Evolutionary conservation across 805 yeast species (phyloP), one percentile per base, ranked within the genome.

Genomic region (Candida taoyuanica): DNA sequence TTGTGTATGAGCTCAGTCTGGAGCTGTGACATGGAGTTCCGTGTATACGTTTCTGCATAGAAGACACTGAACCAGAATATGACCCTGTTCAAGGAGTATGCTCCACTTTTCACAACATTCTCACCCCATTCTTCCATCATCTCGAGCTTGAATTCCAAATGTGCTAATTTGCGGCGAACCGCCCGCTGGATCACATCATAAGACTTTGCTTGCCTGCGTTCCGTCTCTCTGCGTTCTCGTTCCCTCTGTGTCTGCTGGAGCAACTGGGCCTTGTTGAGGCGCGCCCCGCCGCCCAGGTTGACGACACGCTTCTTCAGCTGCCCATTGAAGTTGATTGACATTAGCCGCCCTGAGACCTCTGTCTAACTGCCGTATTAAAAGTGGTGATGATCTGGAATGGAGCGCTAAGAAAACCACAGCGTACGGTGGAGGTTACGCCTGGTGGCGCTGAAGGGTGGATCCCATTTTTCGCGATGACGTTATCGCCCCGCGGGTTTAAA

Each of bases 161-260:
- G 53, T 7, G 64, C 67, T 5, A 71, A 34, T 37, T 62, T 62
- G 15, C 68, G 55, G 17, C 78, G 60, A 8, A 77, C 63, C 11
- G 64, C 54, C 3, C 65, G 50, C 52, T 83, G 91, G 26, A 89
- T 56, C 6, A 58, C 37, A 1, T 48, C 39, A 1, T 77, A 78
- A 1, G 85, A 74, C 26, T 59, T 64, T 28, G 70, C 73, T 34
- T 68, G 71, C 12, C 56, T 51, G 17, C 85, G 68, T 13, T 64
- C 70, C 23, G 63, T 56, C 40, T 84, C 88, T 40, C 97, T 71
- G 42, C 70, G 71, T 41, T 68, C 70, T 28, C 97, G 68, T 44
- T 85, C 87, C 28, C 63, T 63, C 48, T 76, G 75, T 4, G 95
- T 79, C 46, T 74, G 77, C 41, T 73, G 74, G n/a, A 91, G 60